Base-by-base conservation (phyloP, 768 basidiomycete genomes). In the Trametes villosa region DNA sequence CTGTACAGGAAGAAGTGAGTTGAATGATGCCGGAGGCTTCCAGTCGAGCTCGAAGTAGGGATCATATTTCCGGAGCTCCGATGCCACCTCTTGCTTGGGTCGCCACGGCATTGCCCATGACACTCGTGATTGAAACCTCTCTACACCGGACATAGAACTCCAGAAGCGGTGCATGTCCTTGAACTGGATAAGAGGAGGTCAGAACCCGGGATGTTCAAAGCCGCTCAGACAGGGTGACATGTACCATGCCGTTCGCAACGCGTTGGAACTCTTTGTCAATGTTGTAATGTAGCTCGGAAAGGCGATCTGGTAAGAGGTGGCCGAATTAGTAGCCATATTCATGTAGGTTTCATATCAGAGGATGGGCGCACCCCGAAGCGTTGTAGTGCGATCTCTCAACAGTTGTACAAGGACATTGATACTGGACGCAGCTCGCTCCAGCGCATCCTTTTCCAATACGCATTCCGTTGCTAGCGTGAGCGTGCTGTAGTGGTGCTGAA, bases 181-280 rank as follows among this genome's bases (percentile, higher is more conserved):
- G 26, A 29, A 44, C 53, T 53, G 15, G 33, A 41, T 11, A 9
- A 46, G 13, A 13, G 27, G 6, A 7, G 18, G 40, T 1, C 12
- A 29, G 20, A 4, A 24, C 17, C 3, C 12, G 7, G 1, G 24
- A 12, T 17, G 11, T 9, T 12, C 17, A 1, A 36, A 11, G 15
- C 22, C 26, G 13, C 2, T 4, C 20, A 22, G 24, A 5, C 18
- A n/a, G 8, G 22, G 50, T 17, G 5, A 22, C n/a, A 44, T 41
- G 9, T 22, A 53, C 53, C 53, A 53, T 53, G 29, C 53, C 53
- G 41, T 53, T 53, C 9, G 53, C 53, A 20, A 44, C 7, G 9
- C 22, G 20, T 13, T 53, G 40, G 6, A 53, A 30, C 53, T 53
- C 44, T 27, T 30, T 33, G 9, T 30, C 17, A 5, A 53, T 26